A percentile compares a stretch with the other conserved stretches of the same genome.
These are phyloP conservation scores for Catharanthus roseus DNA, from an alignment of 257 asterid genomes.

Conservation along the genomic window DNA sequence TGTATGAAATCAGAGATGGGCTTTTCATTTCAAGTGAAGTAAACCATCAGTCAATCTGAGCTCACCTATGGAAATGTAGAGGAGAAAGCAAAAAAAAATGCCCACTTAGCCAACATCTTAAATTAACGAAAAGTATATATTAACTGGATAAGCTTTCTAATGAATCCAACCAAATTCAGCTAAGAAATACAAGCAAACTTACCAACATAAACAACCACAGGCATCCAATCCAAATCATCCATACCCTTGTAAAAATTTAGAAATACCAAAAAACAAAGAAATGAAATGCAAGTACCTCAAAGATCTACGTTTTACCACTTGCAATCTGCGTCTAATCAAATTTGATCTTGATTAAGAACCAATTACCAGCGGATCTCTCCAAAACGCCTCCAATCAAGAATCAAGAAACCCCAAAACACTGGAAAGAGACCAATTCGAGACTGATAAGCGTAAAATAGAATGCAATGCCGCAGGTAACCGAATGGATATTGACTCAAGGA, in stretches of 20 bases:
- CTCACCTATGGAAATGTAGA: background rate
- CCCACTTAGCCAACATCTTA: background rate
- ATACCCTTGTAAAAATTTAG: background rate
- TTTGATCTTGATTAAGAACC: slow-evolving; percentile 10
- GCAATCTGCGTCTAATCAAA: slow-evolving; percentile 6
- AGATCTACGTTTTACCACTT: slow-evolving; percentile 21
- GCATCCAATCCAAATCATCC: background rate
- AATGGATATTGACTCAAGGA: slow-evolving; percentile 3
- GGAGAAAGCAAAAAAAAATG: no score
- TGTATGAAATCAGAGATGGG: background rate
- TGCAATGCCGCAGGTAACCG: slow-evolving; percentile 8
- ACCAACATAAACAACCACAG: background rate
- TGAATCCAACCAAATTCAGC: background rate
- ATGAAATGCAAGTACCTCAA: slow-evolving; percentile 26
- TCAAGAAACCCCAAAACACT: background rate
- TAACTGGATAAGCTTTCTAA: background rate
- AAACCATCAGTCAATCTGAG: slow-evolving; percentile 10
- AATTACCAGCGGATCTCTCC: slow-evolving; percentile 22
- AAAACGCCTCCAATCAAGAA: slow-evolving; percentile 9
- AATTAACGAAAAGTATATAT: background rate
- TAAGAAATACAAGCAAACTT: background rate
- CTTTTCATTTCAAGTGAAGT: slow-evolving; percentile 4
- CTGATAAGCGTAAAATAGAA: slow-evolving; percentile 15
- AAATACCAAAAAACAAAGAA: background rate
- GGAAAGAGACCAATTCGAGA: slow-evolving; percentile 5